Evolutionary conservation across 148 eudicot genomes (phyloP), one percentile per base, ranked within the genome.

Genomic region (Vaccinium darrowii): DNA sequence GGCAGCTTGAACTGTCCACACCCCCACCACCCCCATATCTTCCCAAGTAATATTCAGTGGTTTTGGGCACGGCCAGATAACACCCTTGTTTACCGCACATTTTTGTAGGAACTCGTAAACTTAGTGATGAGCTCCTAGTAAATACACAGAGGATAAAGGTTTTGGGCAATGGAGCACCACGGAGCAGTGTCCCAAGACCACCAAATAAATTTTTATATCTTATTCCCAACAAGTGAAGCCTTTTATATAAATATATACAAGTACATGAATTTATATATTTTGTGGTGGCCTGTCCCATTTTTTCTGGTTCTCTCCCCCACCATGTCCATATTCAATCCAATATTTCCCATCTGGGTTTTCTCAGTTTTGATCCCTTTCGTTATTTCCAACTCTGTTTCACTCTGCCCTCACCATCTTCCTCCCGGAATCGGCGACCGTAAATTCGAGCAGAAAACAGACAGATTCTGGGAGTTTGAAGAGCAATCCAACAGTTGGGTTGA

Each of bases 401-500:
- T 89, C 73, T 88, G 88, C 83, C 83, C 89, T 76, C 84, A 86
- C 53, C 90, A 90, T 19, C 86, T 85, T 57, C 21, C 82, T 10
- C 81, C 12, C 30, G 87, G 77, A 33, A 72, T 27, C n/a, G 83
- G 81, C 67, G 83, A 83, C 67, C 87, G 67, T 14, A 81, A 84
- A 69, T 92, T 92, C 74, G 87, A 90, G 86, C 94, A 87, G 88
- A 91, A 86, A 83, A 86, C 88, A 33, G 50, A 89, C 53, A 79
- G 85, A 72, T 94, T 90, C 81, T 92, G 91, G 89, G 90, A 90
- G 89, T 95, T 90, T 73, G 92, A 93, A 62, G 92, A 87, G 85
- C 47, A 94, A 81, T 89, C 94, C 84, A 89, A 88, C 87, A 89
- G 88, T 84, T 95, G 98, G 98, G 93, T 93, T 52, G 90, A 90